Evolutionary conservation across 495 filamentous ascomycete genomes (phyloP).

Genomic region (Hypoxylon lenormandii): DNA sequence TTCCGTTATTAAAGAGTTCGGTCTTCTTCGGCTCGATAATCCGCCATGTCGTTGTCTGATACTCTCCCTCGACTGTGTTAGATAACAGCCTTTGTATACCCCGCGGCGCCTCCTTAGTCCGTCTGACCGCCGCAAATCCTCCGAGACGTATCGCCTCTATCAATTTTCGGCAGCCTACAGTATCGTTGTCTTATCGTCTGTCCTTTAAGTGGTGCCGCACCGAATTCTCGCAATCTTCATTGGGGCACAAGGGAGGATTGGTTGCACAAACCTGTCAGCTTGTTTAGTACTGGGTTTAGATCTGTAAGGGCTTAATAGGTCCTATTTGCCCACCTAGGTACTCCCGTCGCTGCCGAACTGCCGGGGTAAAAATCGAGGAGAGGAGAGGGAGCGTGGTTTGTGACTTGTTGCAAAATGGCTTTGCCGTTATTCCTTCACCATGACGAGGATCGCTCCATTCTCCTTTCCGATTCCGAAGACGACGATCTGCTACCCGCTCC

Average conservation of each 20-base stretch:
- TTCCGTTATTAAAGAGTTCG: not conserved
- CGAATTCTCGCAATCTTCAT: conserved; percentile 13
- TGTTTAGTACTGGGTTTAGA: not conserved
- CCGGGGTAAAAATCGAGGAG: conserved; percentile 29
- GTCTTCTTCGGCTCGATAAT: conserved; percentile 5
- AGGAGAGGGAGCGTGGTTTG: conserved; percentile 36
- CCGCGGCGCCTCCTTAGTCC: not conserved
- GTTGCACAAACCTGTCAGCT: conserved; percentile 39
- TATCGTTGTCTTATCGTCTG: conserved; percentile 35
- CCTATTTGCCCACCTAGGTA: conserved; percentile 16
- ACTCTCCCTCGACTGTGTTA: conserved; percentile 30
- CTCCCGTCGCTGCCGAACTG: conserved; percentile 20
- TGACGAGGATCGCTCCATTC: conserved; percentile 49
- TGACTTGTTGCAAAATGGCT: conserved; percentile 42
- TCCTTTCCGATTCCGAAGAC: conserved; percentile 51
- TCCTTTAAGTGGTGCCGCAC: conserved; percentile 29
- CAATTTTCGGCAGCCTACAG: conserved; percentile 44
- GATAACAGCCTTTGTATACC: conserved; percentile 8
- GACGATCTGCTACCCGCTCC: conserved; percentile 47
- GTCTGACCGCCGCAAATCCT: conserved; percentile 29
- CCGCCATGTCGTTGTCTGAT: conserved; percentile 26
- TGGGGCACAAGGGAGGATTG: conserved; percentile 14
- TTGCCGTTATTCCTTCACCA: conserved; percentile 49
- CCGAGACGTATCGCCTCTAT: conserved; percentile 31
- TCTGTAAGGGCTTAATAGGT: conserved; percentile 24